Conservation (phyloP, 352 stramenopile species). For the Globisporangium solare region DNA sequence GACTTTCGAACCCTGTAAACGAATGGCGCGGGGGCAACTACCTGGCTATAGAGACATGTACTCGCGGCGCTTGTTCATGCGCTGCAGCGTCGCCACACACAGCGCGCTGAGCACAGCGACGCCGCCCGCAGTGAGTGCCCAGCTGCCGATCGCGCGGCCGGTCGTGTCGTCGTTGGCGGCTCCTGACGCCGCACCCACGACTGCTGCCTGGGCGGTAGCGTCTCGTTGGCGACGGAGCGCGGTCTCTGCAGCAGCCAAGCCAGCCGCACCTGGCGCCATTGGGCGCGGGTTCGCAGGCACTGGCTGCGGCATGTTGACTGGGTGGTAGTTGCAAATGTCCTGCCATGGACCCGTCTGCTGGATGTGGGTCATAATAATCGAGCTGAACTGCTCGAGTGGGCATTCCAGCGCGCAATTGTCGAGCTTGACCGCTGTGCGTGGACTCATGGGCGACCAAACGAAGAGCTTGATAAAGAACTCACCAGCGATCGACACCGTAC, state of each 20-base stretch:
- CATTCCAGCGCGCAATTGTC: conserved; percentile 55
- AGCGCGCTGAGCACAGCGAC: conserved; percentile 11
- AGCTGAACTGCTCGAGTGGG: conserved; percentile 46
- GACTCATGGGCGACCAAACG: conserved; percentile 61
- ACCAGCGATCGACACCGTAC: not conserved
- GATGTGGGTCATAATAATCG: conserved; percentile 53
- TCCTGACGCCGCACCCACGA: not conserved
- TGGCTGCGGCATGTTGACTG: conserved; percentile 23
- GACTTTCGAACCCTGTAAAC: no score
- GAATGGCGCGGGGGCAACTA: no score
- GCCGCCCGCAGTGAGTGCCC: conserved; percentile 10
- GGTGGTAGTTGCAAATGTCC: conserved; percentile 69
- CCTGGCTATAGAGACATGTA: conserved; percentile 12
- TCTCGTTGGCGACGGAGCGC: not conserved
- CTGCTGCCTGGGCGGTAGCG: not conserved
- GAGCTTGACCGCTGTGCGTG: conserved; percentile 49
- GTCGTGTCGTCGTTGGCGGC: not conserved
- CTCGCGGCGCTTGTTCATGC: conserved; percentile 17
- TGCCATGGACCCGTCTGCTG: conserved; percentile 59
- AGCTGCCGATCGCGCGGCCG: not conserved
- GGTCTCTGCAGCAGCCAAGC: not conserved
- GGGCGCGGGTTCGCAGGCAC: not conserved
- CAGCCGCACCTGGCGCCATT: not conserved
- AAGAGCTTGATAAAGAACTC: conserved; percentile 60
- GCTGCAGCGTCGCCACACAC: conserved; percentile 13